phyloP scores from a whole-genome alignment of 768 basidiomycete genomes.

The Macrolepiota albuminosa region DNA sequence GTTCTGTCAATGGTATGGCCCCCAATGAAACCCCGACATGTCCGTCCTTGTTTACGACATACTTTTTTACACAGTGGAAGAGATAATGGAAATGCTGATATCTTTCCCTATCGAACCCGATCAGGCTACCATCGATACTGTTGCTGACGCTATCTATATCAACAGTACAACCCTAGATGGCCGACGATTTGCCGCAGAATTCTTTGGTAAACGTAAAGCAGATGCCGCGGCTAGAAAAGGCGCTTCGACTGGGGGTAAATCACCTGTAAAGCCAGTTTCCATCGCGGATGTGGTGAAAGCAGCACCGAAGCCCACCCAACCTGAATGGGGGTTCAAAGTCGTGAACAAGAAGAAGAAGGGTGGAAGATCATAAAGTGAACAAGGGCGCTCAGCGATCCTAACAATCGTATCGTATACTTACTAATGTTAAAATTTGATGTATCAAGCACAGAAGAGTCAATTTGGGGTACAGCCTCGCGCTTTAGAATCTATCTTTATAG shows the following conservation, averaged over 20 bases:
- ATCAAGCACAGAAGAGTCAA: slow-evolving; percentile 7
- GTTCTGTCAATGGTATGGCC: slow-evolving; percentile 58
- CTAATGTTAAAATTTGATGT: slow-evolving; percentile 12
- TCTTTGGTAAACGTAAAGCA: slow-evolving; percentile 78
- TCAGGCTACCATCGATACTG: slow-evolving; percentile 79
- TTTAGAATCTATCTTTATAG: neutral
- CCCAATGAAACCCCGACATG: neutral
- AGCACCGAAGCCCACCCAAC: slow-evolving; percentile 68
- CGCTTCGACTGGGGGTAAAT: slow-evolving; percentile 25
- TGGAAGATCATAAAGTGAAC: slow-evolving; percentile 39
- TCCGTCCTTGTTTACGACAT: neutral
- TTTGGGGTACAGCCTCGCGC: neutral
- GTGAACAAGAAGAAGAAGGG: slow-evolving; percentile 96
- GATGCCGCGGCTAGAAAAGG: slow-evolving; percentile 62
- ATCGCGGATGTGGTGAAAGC: slow-evolving; percentile 91
- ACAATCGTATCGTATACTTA: slow-evolving; percentile 9
- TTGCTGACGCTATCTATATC: slow-evolving; percentile 91
- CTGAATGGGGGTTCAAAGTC: slow-evolving; percentile 89
- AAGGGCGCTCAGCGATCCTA: neutral
- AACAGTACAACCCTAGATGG: slow-evolving; percentile 95
- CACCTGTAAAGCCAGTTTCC: slow-evolving; percentile 54
- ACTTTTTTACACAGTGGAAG: slow-evolving; percentile 65
- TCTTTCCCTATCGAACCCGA: slow-evolving; percentile 92
- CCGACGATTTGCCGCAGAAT: slow-evolving; percentile 90
- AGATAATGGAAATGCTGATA: slow-evolving; percentile 92